These are phyloP conservation scores for Theobroma grandiflorum DNA, from an alignment of 441 rosid species.

Conservation along the genomic window DNA sequence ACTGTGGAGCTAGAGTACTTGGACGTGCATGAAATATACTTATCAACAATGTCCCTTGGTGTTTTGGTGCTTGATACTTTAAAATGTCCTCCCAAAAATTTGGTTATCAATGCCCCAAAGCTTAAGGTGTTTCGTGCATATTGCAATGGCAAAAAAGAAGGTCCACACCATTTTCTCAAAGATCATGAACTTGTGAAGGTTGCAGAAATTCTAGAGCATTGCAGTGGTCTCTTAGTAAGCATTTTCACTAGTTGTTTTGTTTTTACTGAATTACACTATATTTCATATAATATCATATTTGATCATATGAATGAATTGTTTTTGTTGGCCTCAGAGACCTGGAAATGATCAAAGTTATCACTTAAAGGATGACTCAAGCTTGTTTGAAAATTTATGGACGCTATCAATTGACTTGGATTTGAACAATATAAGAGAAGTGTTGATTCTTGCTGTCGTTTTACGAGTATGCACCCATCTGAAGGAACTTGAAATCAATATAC, in stretches of 20 bases:
- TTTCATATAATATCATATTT: neutral
- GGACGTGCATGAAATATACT: neutral
- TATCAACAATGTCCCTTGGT: neutral
- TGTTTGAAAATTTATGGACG: neutral
- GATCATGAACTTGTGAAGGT: neutral
- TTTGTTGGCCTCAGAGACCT: neutral
- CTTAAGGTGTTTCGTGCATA: conserved; percentile 14
- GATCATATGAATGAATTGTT: conserved; percentile 2
- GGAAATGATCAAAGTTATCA: neutral
- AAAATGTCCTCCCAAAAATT: neutral
- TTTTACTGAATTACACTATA: neutral
- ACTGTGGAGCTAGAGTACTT: conserved; percentile 10
- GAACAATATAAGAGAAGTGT: conserved; percentile 20
- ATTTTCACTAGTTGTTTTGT: neutral
- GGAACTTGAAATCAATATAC: conserved; percentile 1
- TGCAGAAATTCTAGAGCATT: conserved; percentile 17
- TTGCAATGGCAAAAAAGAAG: neutral
- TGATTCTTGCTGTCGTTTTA: conserved; percentile 4
- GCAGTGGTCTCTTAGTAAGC: conserved; percentile 20
- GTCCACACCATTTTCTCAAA: neutral
- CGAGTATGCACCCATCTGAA: neutral
- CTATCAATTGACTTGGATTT: conserved; percentile 11
- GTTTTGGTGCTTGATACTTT: conserved; percentile 1
- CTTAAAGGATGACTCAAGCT: neutral
- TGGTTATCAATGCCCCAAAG: conserved; percentile 1